phyloP scores from a whole-genome alignment of 345 rosid genomes.

The Syzygium oleosum region DNA sequence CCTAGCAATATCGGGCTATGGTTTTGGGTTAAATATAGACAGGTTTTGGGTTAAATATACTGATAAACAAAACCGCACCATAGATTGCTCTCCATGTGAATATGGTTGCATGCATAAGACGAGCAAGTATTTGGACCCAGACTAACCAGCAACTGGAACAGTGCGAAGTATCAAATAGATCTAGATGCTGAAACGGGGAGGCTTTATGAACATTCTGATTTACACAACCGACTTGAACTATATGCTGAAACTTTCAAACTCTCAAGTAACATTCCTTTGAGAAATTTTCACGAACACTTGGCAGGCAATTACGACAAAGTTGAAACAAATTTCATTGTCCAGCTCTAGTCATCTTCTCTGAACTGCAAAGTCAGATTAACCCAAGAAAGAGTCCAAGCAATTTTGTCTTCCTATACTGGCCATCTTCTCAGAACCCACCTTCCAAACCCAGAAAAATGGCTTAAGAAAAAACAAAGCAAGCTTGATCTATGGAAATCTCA shows the following conservation, averaged over 20 bases:
- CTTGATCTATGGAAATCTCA: background rate
- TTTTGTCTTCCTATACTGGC: background rate
- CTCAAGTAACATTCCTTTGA: background rate
- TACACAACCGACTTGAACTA: background rate
- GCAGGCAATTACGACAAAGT: background rate
- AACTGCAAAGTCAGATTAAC: background rate
- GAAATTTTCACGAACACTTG: background rate
- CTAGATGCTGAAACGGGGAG: background rate
- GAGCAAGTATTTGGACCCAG: background rate
- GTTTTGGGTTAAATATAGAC: no score
- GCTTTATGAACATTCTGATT: background rate
- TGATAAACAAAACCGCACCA: background rate
- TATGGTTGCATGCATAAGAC: background rate
- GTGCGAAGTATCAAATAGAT: background rate
- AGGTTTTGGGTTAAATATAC: no score
- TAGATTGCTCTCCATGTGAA: background rate
- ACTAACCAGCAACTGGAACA: background rate
- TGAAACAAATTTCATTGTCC: background rate
- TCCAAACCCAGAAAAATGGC: background rate
- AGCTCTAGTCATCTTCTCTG: background rate
- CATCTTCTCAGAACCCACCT: background rate
- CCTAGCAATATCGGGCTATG: no score
- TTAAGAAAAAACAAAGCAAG: no score
- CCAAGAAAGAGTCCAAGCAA: background rate
- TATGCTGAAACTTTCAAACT: background rate